phyloP scores from a whole-genome alignment of 164 flowering plant species.

The Aristolochia contorta region DNA sequence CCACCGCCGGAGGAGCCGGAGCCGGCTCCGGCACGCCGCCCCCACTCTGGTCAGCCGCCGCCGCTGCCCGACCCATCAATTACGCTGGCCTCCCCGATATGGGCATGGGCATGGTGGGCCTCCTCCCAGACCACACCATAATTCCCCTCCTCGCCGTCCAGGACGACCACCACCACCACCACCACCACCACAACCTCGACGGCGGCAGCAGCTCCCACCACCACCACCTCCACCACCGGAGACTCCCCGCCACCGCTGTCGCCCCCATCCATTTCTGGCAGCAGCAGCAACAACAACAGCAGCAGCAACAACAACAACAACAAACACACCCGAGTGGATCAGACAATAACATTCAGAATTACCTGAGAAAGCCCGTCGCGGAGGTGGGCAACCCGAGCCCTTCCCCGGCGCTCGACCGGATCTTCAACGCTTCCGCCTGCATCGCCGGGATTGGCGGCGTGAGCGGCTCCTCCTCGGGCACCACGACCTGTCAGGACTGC shows the following conservation, averaged over 20 bases:
- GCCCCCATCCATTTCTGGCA: constrained; percentile 3
- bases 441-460: constrained; percentile 15
- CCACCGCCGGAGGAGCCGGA: constrained; percentile 9
- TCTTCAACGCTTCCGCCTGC: neutral
- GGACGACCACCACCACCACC: constrained; percentile 26
- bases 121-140: constrained; percentile 55
- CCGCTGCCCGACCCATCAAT: constrained; percentile 24
- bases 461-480: constrained; percentile 13
- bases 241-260: neutral
- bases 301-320: too few species aligned
- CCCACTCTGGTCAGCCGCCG: neutral
- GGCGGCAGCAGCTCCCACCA: too few species aligned
- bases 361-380: constrained; percentile 20
- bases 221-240: constrained; percentile 2
- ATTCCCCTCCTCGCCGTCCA: constrained; percentile 41
- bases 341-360: too few species aligned
- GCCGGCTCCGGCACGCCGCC: constrained; percentile 10
- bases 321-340: neutral
- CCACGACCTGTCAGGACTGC: constrained; percentile 69
- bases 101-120: constrained; percentile 74
- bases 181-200: too few species aligned
- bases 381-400: constrained; percentile 6
- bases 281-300: constrained; percentile 2
- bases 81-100: constrained; percentile 53
- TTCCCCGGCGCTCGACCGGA: constrained; percentile 4